Conservation (phyloP, 2,329 filamentous ascomycete species). For the Coccinonectria pachysandricola region DNA sequence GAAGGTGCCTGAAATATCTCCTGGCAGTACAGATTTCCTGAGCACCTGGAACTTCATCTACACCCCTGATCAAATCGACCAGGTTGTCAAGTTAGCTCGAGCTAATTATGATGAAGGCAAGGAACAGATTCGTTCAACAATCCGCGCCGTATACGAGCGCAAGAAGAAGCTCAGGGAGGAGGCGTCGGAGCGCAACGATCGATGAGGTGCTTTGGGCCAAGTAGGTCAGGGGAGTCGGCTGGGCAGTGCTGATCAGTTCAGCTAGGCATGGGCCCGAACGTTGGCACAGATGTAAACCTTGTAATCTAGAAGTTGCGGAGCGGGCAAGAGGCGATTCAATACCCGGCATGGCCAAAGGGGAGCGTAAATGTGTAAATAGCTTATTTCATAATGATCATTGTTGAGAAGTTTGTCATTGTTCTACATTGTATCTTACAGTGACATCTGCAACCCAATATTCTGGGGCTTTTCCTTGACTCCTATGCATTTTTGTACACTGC, state of each 20-base stretch:
- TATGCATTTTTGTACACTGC: slow-evolving; percentile 23
- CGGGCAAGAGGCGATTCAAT: too few species aligned
- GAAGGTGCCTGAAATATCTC: slow-evolving; percentile 71
- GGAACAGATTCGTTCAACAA: slow-evolving; percentile 65
- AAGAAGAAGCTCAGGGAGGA: slow-evolving; percentile 63
- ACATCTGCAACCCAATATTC: slow-evolving; percentile 15
- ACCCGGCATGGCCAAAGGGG: too few species aligned
- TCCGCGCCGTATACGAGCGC: slow-evolving; percentile 84
- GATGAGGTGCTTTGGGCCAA: slow-evolving; percentile 34
- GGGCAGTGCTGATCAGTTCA: slow-evolving; percentile 59
- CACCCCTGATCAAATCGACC: slow-evolving; percentile 79
- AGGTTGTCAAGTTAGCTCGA: slow-evolving; percentile 68
- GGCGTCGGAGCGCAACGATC: slow-evolving; percentile 34
- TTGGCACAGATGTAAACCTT: too few species aligned
- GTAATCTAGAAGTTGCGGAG: too few species aligned
- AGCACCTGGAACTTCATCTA: slow-evolving; percentile 98
- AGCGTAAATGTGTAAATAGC: slow-evolving; percentile 12
- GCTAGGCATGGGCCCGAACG: slow-evolving; percentile 20
- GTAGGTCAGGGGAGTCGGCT: slow-evolving; percentile 44
- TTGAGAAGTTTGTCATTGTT: slow-evolving; percentile 23
- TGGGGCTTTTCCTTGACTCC: slow-evolving; percentile 13
- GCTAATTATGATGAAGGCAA: slow-evolving; percentile 81
- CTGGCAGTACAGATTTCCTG: slow-evolving; percentile 73
- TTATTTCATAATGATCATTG: slow-evolving; percentile 16
- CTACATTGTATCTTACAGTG: slow-evolving; percentile 31